These are phyloP conservation scores for Dacryopinax primogenitus DNA, from an alignment of 768 basidiomycete species.

Conservation along the genomic window DNA sequence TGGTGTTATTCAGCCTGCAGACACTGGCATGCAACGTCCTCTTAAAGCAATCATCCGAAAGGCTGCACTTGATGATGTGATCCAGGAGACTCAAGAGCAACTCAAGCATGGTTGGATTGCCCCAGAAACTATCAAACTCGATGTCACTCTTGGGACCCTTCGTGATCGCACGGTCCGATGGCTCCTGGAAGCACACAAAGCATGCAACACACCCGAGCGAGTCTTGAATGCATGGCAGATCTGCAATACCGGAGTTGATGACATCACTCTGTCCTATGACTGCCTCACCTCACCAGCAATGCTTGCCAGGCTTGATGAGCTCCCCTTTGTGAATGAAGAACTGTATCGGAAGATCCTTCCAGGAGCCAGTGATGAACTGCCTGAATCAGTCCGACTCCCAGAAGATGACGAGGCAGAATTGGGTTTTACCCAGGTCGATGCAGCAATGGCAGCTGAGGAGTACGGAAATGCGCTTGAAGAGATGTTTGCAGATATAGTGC, in stretches of 20 bases:
- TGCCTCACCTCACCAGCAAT: neutral
- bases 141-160: neutral
- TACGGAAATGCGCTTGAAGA: too few species aligned
- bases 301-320: neutral
- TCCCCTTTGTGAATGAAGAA: neutral
- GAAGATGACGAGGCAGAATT: conserved; percentile 2
- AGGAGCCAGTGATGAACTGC: neutral
- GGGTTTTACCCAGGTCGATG: too few species aligned
- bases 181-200: neutral
- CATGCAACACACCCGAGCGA: neutral
- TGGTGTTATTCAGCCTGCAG: conserved; percentile 23
- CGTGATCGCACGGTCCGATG: neutral
- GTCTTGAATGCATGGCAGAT: neutral
- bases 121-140: neutral
- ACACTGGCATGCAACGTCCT: conserved; percentile 24
- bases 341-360: neutral
- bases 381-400: neutral
- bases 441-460: too few species aligned
- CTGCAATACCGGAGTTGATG: neutral
- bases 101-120: neutral
- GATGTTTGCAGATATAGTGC: too few species aligned
- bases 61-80: conserved; percentile 1
- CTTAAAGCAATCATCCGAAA: conserved; percentile 22
- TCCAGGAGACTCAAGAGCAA: neutral
- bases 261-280: neutral